Conservation (phyloP, 768 basidiomycete species). For the Auricularia cornea region DNA sequence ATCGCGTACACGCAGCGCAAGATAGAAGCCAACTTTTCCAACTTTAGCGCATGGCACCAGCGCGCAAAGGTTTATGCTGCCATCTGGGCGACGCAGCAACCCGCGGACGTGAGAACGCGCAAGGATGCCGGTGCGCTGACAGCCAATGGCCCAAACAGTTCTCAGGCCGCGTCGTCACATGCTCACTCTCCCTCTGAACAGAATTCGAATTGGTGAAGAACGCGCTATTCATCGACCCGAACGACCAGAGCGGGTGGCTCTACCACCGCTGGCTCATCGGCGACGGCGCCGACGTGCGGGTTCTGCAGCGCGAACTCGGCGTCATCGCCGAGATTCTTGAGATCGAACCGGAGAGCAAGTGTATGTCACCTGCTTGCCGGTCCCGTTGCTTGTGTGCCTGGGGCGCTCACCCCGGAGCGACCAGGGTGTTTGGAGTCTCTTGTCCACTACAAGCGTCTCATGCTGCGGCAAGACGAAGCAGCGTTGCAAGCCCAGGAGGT, state of each 20-base stretch:
- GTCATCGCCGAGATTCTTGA: slow-evolving; percentile 77
- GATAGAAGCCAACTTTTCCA: slow-evolving; percentile 91
- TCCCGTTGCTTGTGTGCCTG: neutral
- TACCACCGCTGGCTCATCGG: slow-evolving; percentile 98
- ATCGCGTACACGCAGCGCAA: slow-evolving; percentile 80
- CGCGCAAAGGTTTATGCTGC: slow-evolving; percentile 70
- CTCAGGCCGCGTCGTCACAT: neutral
- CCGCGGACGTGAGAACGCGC: slow-evolving; percentile 26
- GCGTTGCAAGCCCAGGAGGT: slow-evolving; percentile 23
- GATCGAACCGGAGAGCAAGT: slow-evolving; percentile 90
- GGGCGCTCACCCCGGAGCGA: neutral
- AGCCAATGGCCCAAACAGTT: neutral
- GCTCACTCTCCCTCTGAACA: slow-evolving; percentile 24
- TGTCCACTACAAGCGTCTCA: slow-evolving; percentile 70
- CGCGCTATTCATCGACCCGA: slow-evolving; percentile 93
- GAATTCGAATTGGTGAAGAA: slow-evolving; percentile 90
- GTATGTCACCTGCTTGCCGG: slow-evolving; percentile 33
- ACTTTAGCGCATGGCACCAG: slow-evolving; percentile 99
- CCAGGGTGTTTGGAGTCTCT: slow-evolving; percentile 94
- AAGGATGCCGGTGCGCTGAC: slow-evolving; percentile 53
- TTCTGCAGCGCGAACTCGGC: slow-evolving; percentile 66
- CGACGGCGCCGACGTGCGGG: slow-evolving; percentile 44
- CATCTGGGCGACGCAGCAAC: slow-evolving; percentile 40
- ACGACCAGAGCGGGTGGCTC: slow-evolving; percentile 95
- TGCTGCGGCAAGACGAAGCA: slow-evolving; percentile 40